Evolutionary conservation across 169 alveolate species (phyloP).

Genomic region (Plasmodium knowlesi): DNA sequence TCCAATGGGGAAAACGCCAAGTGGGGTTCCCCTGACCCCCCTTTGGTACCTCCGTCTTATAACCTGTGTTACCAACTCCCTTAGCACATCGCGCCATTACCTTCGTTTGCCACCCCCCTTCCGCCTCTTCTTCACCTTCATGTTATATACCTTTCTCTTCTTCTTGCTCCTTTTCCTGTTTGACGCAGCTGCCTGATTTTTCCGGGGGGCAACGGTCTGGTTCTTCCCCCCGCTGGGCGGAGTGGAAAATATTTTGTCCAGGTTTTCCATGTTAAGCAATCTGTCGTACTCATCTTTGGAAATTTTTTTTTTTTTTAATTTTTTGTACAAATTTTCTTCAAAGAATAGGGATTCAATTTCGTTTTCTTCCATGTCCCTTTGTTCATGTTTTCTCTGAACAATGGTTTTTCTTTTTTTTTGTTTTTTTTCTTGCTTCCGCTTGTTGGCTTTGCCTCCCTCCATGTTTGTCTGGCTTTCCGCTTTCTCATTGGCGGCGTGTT

Average conservation of each 20-base stretch:
- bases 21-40: background rate
- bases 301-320: conserved; percentile 69
- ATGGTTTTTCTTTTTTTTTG: conserved; percentile 45
- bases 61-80: background rate
- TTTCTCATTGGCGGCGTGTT: background rate
- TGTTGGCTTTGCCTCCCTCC: background rate
- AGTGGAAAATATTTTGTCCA: conserved; percentile 35
- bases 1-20: background rate
- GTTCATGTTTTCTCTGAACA: conserved; percentile 67
- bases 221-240: background rate
- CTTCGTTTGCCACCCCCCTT: conserved; percentile 10
- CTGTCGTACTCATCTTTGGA: conserved; percentile 48
- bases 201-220: background rate
- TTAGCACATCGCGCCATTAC: background rate
- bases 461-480: background rate
- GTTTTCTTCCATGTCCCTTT: conserved; percentile 59
- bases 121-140: conserved; percentile 35
- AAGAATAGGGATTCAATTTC: conserved; percentile 56
- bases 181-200: background rate
- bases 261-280: conserved; percentile 22
- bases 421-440: conserved; percentile 7
- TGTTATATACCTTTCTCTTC: conserved; percentile 21
- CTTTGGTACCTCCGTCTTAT: background rate
- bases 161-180: conserved; percentile 18
- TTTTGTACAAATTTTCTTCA: conserved; percentile 61